Evolutionary conservation across 441 rosid genomes (phyloP), one percentile per base, ranked within the genome.

Genomic region (Isatis lusitanica): DNA sequence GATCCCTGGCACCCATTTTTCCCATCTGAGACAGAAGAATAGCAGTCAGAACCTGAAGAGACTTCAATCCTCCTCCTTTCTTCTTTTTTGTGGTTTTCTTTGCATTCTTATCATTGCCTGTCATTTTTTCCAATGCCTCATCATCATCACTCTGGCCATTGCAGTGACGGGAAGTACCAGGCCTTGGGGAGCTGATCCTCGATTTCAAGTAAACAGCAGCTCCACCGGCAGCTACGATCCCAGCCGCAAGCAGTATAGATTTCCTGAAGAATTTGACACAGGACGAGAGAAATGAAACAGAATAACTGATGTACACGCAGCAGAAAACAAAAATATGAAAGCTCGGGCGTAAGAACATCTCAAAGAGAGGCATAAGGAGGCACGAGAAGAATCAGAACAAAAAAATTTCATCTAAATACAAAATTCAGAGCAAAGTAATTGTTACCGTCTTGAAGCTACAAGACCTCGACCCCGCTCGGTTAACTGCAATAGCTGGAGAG

Each of bases 1-100:
- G 91, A 83, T 96, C 90, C 76, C 87, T 89, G 63, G 90, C 93
- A 74, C 99, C 99, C 71, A 62, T 83, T 85, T 83, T 87, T 21
- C 98, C 99, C 96, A 96, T 96, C 73, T 86, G 80, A 56, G 97
- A 92, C 57, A 90, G 82, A 82, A 96, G 96, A 82, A 93, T 79
- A 63, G 90, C 85, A 35, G 90, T 85, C 61, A 96, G 84, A 74
- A 88, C 85, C 82, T 86, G 89, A 70, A 96, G 88, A 3, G 99
- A 93, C 86, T 89, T 89, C 43, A 89, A 76, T 71, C 96, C 92
- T 59, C 96, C 92, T 38, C 85, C 88, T 83, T 89, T 90, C 85
- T 82, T 90, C 84, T 85, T 88, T 75, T 67, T 63, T 7, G 76
- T 52, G 44, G 66, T 57, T 75, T 70, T 83, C 81, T 88, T 85